Conservation (phyloP, 176 grass and related monocot genomes). For the Calamus simplicifolius region DNA sequence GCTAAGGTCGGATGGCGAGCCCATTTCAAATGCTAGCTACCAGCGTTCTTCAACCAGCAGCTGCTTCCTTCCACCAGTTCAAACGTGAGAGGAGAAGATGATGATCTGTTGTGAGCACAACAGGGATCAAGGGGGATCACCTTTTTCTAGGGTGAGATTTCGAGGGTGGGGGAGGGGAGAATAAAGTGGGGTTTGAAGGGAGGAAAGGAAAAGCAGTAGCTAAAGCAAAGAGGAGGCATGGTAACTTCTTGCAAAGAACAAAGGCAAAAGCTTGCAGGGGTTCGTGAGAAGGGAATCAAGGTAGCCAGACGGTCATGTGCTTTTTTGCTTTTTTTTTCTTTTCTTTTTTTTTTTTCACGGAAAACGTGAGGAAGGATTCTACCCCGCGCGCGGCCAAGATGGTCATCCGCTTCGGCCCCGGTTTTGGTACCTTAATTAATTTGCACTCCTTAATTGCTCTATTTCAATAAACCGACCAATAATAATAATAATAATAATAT, state of each 20-base stretch:
- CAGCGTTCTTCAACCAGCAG: too few species aligned
- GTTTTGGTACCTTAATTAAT: conserved; percentile 25
- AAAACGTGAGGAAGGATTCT: too few species aligned
- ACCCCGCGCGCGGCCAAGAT: too few species aligned
- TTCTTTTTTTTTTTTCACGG: too few species aligned
- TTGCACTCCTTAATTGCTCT: conserved; percentile 36
- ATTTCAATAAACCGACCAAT: conserved; percentile 24
- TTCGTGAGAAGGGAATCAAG: conserved; percentile 52
- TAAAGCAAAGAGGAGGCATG: conserved; percentile 24
- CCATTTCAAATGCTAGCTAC: conserved; percentile 26
- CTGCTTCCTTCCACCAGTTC: too few species aligned
- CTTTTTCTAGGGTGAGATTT: conserved; percentile 52
- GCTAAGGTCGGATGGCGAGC: conserved; percentile 75
- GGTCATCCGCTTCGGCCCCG: conserved; percentile 3
- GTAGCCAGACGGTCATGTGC: conserved; percentile 28
- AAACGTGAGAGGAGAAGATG: too few species aligned
- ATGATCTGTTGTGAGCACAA: conserved; percentile 14
- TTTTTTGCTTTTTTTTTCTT: too few species aligned
- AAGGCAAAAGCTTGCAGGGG: conserved; percentile 73
- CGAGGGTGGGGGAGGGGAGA: conserved; percentile 19
- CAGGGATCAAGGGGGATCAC: conserved; percentile 52
- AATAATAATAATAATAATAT: neutral
- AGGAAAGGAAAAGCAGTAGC: too few species aligned
- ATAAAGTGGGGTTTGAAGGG: neutral
- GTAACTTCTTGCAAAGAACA: conserved; percentile 99